Evolutionary conservation across 768 basidiomycete species (phyloP).

Genomic region (Mrakia gelida): DNA sequence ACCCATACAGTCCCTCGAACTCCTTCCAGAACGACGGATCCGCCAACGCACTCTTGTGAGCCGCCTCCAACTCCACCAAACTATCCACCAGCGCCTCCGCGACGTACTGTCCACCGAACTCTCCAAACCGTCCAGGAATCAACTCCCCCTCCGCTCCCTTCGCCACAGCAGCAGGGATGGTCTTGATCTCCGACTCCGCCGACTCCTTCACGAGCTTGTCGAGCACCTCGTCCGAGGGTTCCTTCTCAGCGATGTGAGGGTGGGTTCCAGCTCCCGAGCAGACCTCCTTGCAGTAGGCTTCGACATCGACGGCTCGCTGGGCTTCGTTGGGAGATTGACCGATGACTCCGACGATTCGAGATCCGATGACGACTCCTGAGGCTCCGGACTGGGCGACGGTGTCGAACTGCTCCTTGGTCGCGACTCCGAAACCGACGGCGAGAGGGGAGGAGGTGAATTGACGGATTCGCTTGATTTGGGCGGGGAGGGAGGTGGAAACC

Average conservation of each 20-base stretch:
- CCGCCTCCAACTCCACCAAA: slow-evolving; percentile 78
- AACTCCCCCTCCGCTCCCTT: slow-evolving; percentile 15
- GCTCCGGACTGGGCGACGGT: slow-evolving; percentile 80
- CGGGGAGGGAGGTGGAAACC: slow-evolving; percentile 72
- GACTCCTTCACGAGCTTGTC: slow-evolving; percentile 40
- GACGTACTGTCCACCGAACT: slow-evolving; percentile 96
- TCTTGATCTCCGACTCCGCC: slow-evolving; percentile 43
- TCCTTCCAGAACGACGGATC: slow-evolving; percentile 90
- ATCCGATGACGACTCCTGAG: slow-evolving; percentile 92
- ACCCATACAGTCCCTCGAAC: slow-evolving; percentile 76
- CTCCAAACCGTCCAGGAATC: slow-evolving; percentile 80
- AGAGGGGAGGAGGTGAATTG: slow-evolving; percentile 62
- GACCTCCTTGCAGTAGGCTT: slow-evolving; percentile 70
- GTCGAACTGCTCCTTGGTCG: slow-evolving; percentile 83
- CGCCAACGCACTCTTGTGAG: slow-evolving; percentile 76
- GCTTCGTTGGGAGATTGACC: slow-evolving; percentile 48
- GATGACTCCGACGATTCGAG: slow-evolving; percentile 74
- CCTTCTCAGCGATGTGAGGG: slow-evolving; percentile 34
- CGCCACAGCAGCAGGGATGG: slow-evolving; percentile 34
- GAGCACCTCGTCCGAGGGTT: slow-evolving; percentile 15
- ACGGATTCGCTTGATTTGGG: slow-evolving; percentile 77
- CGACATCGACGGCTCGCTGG: slow-evolving; percentile 55
- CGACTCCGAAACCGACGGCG: slow-evolving; percentile 95
- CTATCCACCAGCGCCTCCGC: slow-evolving; percentile 95
- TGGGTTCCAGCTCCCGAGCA: slow-evolving; percentile 39